Base-by-base conservation (phyloP, 306 rosid species). In the Inga oerstediana region DNA sequence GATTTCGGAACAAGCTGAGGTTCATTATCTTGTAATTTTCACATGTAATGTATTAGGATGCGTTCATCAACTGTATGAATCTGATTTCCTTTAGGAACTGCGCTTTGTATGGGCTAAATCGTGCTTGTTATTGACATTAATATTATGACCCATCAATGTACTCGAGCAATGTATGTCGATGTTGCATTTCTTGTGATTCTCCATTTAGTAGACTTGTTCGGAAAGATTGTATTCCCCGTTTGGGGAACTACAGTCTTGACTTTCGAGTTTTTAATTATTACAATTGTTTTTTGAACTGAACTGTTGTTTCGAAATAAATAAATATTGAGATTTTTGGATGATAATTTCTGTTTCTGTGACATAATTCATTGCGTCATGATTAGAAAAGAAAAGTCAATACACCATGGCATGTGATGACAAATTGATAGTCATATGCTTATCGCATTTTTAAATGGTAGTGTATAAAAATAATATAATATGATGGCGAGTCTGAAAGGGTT, bases 1-100 rank as follows among this genome's bases (percentile, higher is more conserved):
- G 86, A 90, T 78, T 94, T 83, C 45, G 98, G 97, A 54, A 79
- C 97, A 48, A 88, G 88, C 86, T 94, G 84, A 89, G 81, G 35
- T 34, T 76, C 82, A 77, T 79, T 76, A 72, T 83, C 89, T 75
- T 77, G 6, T 62, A 45, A 61, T 80, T 71, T 73, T 74, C 39
- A 85, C 74, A 49, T 80, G 79, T 43, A 56, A 41, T 83, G 69
- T 80, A 77, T 67, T 83, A 72, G 81, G 84, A 75, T 48, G 83
- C 46, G 58, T 81, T 72, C 75, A 79, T 79, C 80, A 76, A 82
- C 87, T 44, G 74, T 81, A 81, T 85, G 82, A 74, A 82, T 34
- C 65, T 79, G 83, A 84, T 79, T 81, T 79, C 75, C 79, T 76
- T 77, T 65, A 84, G 85, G 87, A 84, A 76, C 79, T 37, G 61